phyloP scores from a whole-genome alignment of 805 yeast genomes.

The Candida jianshihensis region DNA sequence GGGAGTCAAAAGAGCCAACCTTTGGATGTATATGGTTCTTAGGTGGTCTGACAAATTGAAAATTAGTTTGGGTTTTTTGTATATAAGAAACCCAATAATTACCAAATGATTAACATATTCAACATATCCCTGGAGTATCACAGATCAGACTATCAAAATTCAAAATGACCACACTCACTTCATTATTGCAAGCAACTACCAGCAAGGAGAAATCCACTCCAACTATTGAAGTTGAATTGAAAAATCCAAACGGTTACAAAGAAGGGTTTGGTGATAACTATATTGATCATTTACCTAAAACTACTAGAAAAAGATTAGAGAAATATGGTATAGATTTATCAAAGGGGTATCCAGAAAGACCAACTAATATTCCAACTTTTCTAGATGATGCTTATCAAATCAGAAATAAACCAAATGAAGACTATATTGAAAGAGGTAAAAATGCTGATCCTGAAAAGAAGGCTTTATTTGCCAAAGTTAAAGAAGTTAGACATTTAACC shows the following conservation, averaged over 20 bases:
- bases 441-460: slow-evolving; percentile 35
- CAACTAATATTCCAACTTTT: slow-evolving; percentile 28
- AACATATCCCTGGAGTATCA: too few relatives aligned
- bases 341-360: slow-evolving; percentile 32
- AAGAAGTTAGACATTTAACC: slow-evolving; percentile 34
- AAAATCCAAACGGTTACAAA: slow-evolving; percentile 6
- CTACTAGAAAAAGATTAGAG: slow-evolving; percentile 22
- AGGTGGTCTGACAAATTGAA: too few relatives aligned
- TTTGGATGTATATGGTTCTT: too few relatives aligned
- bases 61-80: too few relatives aligned
- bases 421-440: slow-evolving; percentile 26
- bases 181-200: neutral
- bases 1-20: too few relatives aligned
- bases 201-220: neutral
- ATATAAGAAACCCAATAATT: too few relatives aligned
- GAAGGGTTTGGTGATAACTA: slow-evolving; percentile 7
- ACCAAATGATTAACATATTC: too few relatives aligned
- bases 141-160: too few relatives aligned
- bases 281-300: slow-evolving; percentile 15
- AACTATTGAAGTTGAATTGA: slow-evolving; percentile 4
- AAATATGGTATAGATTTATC: slow-evolving; percentile 29
- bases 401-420: slow-evolving; percentile 26
- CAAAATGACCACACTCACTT: neutral
- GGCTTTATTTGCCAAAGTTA: slow-evolving; percentile 32
- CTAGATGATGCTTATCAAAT: slow-evolving; percentile 32